Base-by-base conservation (phyloP, 495 filamentous ascomycete species). In the Aspergillus bertholletiae region DNA sequence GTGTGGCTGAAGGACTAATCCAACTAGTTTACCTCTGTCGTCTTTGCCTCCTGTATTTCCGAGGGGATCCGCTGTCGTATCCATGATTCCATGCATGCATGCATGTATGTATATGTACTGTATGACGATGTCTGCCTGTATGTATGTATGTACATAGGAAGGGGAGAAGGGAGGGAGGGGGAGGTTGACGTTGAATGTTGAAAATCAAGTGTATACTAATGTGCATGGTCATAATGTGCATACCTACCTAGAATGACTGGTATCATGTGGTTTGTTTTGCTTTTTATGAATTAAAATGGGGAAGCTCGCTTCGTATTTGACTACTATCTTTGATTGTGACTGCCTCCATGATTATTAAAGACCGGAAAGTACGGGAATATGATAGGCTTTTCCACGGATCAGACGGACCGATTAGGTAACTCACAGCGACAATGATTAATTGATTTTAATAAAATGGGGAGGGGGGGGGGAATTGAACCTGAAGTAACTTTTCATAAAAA, bases 341-440 rank as follows among this genome's bases (percentile, higher is more conserved):
- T 9, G 27, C 27, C 27, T 28, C 5, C 27, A 28, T 28, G 5
- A 28, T 28, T 28, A 28, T 28, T 28, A 28, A 28, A 28, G 8
- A 34, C 37, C 37, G 37, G 37, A 40, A 40, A 40, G n/a, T 40
- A 40, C 5, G 18, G n/a, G 34, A 37, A 4, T 17, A 37, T 20
- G 3, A 27, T 26, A 23, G 51, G 15, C 13, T n/a, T 5, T 40
- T 55, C 45, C 54, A 51, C 54, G 54, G 54, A 56, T 51, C 40
- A 22, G 28, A 51, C 54, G 54, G 54, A 21, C 54, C 54, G 54
- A 45, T 51, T 51, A 46, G 40, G 48, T 56, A 51, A 56, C 26
- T 24, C 17, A 13, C 17, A 30, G 32, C 43, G 32, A 41, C 8
- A 12, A 18, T 3, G 5, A 39, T 39, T 39, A 8, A 3, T 8